These are phyloP conservation scores for Tulasnella sp. DNA, from an alignment of 768 basidiomycete species.

Conservation along the genomic window DNA sequence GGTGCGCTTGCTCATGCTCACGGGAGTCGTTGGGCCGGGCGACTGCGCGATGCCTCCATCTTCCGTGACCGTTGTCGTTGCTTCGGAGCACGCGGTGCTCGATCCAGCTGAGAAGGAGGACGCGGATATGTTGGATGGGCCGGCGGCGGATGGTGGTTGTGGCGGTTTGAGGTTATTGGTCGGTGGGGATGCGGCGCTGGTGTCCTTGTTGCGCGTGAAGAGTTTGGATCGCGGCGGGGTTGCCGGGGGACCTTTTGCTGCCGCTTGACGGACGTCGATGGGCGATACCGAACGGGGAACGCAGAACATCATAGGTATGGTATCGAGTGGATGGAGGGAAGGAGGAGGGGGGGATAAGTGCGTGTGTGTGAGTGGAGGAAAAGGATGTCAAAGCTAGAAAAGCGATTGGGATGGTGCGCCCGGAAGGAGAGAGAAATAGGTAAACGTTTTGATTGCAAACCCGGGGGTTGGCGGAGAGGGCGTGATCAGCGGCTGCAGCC, in stretches of 20 bases:
- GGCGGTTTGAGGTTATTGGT: constrained; percentile 4
- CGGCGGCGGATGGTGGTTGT: not conserved
- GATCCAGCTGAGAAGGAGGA: not conserved
- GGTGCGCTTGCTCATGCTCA: constrained; percentile 10
- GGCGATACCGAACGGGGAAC: not conserved
- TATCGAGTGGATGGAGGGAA: not conserved
- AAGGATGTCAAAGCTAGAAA: not conserved
- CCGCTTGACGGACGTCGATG: constrained; percentile 1
- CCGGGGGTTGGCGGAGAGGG: not conserved
- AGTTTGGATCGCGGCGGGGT: constrained; percentile 6
- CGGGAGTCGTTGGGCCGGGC: not conserved
- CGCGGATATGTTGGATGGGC: not conserved
- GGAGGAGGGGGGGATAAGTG: not conserved
- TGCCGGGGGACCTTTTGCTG: not conserved
- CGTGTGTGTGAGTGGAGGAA: not conserved
- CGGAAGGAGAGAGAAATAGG: no score
- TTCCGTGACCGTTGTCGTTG: not conserved
- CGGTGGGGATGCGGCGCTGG: not conserved
- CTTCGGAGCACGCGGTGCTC: not conserved
- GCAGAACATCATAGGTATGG: not conserved
- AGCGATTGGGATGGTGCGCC: not conserved
- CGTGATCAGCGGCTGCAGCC: not conserved
- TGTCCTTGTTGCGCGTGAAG: constrained; percentile 10
- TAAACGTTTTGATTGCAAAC: not conserved
- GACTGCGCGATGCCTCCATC: not conserved